Base-by-base conservation (phyloP, 1,284 basidiomycete genomes). In the Ustilago shanxiensis region DNA sequence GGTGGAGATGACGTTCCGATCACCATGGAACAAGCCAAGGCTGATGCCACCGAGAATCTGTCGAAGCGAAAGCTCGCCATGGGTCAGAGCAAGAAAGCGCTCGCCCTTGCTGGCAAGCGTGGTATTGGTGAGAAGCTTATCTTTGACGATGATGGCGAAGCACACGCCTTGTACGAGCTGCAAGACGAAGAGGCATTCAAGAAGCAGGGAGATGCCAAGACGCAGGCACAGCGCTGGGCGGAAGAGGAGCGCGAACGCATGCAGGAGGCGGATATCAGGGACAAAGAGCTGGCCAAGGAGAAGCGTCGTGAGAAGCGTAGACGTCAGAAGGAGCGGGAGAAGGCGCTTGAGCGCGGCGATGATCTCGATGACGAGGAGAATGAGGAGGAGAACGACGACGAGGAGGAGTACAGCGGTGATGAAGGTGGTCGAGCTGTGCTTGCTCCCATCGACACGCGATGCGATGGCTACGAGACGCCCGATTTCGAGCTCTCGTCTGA, bases 311-410 rank as follows among this genome's bases (percentile, higher is more conserved):
- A 84, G 31, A 83, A 82, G 76, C 90, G 92, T 87, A 86, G 90
- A 68, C 95, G 94, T 87, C 88, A 93, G 80, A 97, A 96, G 88
- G 91, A 94, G 83, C 90, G 92, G 68, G 94, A 95, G 79, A 89
- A 89, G 39, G 92, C 91, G 37, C 53, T 58, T 81, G 88, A 87
- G 66, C 87, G 83, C 76, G 91, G 68, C 55, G 77, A 67, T 26
- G 57, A 44, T 71, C 31, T 85, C 77, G 20, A 80, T 88, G 47
- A 88, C 20, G 68, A 69, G 16, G 69, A 71, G 6, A 61, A 70
- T 16, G 53, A 59, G 22, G 61, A 70, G 13, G 69, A 71, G n/a
- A 50, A 59, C 18, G 61, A 70, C 10, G 69, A 71, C 6, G 63
- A 68, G 22, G 53, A 59, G n/a, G 61, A 72, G 16, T 51, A 47